Evolutionary conservation across 345 rosid genomes (phyloP).

Genomic region (Zanthoxylum bungeanum): DNA sequence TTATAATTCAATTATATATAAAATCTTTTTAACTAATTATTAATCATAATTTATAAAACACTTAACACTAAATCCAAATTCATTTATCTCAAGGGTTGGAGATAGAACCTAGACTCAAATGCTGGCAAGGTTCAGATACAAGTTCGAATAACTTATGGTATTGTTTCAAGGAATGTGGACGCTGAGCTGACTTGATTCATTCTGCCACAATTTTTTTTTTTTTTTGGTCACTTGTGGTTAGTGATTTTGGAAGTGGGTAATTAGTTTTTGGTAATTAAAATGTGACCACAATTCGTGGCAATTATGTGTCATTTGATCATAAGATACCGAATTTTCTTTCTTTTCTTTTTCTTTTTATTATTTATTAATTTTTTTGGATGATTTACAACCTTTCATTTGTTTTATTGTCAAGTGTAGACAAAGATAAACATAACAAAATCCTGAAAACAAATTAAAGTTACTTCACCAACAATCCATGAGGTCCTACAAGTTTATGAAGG

Average conservation of each 20-base stretch:
- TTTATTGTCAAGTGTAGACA: background rate
- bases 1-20: too few species aligned
- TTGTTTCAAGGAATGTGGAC: background rate
- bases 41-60: too few species aligned
- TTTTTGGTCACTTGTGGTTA: too few species aligned
- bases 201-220: background rate
- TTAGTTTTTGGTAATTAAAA: background rate
- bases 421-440: too few species aligned
- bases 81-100: too few species aligned
- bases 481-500: background rate
- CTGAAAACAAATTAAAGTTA: background rate
- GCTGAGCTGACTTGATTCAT: background rate
- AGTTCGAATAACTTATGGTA: background rate
- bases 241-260: too few species aligned
- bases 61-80: too few species aligned
- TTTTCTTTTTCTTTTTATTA: too few species aligned
- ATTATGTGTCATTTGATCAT: background rate
- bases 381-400: background rate
- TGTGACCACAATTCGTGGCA: conserved; percentile 3
- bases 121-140: background rate
- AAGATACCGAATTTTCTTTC: too few species aligned
- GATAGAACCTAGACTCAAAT: background rate
- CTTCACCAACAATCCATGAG: background rate
- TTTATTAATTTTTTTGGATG: too few species aligned
- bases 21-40: too few species aligned